A percentile compares a stretch with the other conserved stretches of the same genome.
Conservation (phyloP, 2,329 filamentous ascomycete genomes). For the Claviceps sp. region DNA sequence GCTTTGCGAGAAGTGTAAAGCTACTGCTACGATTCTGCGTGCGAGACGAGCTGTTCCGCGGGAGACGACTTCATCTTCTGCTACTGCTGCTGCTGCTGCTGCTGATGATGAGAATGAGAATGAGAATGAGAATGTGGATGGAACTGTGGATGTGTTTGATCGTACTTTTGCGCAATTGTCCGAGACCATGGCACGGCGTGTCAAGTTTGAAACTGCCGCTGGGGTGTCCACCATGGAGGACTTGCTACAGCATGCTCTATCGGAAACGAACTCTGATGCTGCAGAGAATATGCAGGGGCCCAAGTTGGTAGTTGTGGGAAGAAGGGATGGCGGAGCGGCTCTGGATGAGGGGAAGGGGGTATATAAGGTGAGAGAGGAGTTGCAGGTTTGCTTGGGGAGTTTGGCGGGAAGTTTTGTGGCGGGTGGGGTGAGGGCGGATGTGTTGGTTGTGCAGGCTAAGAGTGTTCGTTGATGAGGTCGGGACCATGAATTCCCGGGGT, state of each 20-base stretch:
- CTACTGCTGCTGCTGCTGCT: not conserved
- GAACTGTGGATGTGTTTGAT: constrained; percentile 4
- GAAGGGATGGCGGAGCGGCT: constrained; percentile 6
- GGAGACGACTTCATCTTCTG: not conserved
- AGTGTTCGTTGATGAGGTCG: not conserved
- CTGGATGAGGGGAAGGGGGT: constrained; percentile 12
- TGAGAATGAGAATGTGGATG: too few species aligned
- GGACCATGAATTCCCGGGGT: not conserved
- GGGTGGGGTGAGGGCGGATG: constrained; percentile 11
- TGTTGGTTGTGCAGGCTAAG: constrained; percentile 20
- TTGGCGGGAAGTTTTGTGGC: constrained; percentile 12
- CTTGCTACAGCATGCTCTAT: constrained; percentile 9
- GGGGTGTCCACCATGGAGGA: constrained; percentile 11
- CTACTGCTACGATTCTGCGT: constrained; percentile 62
- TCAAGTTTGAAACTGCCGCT: constrained; percentile 10
- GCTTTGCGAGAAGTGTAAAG: constrained; percentile 62
- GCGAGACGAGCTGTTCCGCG: constrained; percentile 1
- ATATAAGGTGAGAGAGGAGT: constrained; percentile 8
- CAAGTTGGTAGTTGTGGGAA: constrained; percentile 13
- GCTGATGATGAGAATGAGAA: not conserved
- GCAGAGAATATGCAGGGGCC: constrained; percentile 5
- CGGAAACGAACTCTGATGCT: constrained; percentile 4
- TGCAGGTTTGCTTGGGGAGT: constrained; percentile 12
- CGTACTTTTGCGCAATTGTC: constrained; percentile 5
- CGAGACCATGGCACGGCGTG: constrained; percentile 6